Conservation (phyloP, 1,284 basidiomycete species). For the Leccinum angustisporum region DNA sequence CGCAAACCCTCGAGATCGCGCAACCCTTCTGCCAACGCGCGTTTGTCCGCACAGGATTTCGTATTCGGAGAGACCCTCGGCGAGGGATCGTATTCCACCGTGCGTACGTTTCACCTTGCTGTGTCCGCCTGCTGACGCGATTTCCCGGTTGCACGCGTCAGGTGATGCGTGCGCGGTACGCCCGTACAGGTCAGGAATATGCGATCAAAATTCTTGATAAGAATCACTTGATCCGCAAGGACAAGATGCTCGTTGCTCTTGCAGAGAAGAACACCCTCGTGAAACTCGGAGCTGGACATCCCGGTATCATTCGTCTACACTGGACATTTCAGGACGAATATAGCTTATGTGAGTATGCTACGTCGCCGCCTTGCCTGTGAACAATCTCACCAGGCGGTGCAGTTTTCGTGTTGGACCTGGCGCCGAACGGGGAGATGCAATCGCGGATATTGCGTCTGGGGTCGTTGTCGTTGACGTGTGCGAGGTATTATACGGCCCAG, state of each 20-base stretch:
- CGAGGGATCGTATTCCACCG: conserved; percentile 79
- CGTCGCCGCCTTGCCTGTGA: not conserved
- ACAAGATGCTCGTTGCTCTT: conserved; percentile 63
- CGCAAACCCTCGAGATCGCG: conserved; percentile 42
- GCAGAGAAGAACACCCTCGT: conserved; percentile 68
- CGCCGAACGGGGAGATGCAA: conserved; percentile 88
- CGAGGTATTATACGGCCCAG: conserved; percentile 85
- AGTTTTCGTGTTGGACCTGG: conserved; percentile 93
- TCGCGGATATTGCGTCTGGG: conserved; percentile 76
- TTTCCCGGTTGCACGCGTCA: conserved; percentile 27
- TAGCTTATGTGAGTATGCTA: conserved; percentile 62
- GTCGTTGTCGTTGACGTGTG: conserved; percentile 74
- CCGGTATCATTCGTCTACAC: conserved; percentile 79
- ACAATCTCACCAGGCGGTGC: conserved; percentile 6
- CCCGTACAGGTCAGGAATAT: conserved; percentile 60
- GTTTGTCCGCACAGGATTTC: conserved; percentile 59
- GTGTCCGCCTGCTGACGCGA: not conserved
- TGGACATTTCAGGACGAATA: conserved; percentile 85
- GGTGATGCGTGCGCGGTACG: conserved; percentile 62
- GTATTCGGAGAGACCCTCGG: conserved; percentile 69
- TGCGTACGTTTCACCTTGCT: conserved; percentile 36
- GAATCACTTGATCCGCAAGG: conserved; percentile 65
- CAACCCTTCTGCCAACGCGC: conserved; percentile 49
- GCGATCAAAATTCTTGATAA: conserved; percentile 81
- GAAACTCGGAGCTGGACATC: conserved; percentile 67